A percentile compares a stretch with the other conserved stretches of the same genome.
Conservation (phyloP, 2,329 filamentous ascomycete species). For the Hortaea sp. region DNA sequence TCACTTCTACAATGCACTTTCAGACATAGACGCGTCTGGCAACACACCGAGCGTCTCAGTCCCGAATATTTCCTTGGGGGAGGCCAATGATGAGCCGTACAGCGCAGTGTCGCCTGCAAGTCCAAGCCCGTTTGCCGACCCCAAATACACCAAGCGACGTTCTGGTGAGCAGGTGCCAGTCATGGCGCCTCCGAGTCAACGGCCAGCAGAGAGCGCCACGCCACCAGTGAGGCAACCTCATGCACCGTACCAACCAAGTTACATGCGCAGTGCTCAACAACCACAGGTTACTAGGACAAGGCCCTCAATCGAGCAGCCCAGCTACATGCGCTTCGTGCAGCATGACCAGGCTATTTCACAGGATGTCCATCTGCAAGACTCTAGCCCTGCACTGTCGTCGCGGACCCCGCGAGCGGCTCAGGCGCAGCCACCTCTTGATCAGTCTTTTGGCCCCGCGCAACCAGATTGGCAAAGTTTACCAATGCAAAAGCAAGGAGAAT, state of each 20-base stretch:
- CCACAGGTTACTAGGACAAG: background rate
- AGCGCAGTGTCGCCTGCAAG: constrained; percentile 8
- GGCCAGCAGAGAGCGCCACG: too few relatives aligned
- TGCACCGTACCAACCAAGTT: background rate
- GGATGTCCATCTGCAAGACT: too few relatives aligned
- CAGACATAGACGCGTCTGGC: background rate
- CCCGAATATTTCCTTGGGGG: background rate
- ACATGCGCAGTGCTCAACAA: constrained; percentile 1
- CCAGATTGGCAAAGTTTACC: too few relatives aligned
- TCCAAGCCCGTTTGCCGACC: constrained; percentile 4
- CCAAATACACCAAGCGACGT: constrained; percentile 18
- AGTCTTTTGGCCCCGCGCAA: too few relatives aligned
- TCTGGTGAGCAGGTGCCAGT: constrained; percentile 11
- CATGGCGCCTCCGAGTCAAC: background rate
- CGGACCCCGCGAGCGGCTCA: too few relatives aligned
- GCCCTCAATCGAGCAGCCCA: background rate
- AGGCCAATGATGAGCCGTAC: constrained; percentile 7
- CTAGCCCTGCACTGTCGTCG: too few relatives aligned
- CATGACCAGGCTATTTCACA: background rate
- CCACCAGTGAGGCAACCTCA: background rate
- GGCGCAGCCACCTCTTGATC: too few relatives aligned
- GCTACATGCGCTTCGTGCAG: background rate
- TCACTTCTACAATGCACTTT: constrained; percentile 9
- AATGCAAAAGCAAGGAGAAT: too few relatives aligned
- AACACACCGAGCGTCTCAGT: background rate